Base-by-base conservation (phyloP, 495 filamentous ascomycete species). In the Aspergillus sclerotioniger region DNA sequence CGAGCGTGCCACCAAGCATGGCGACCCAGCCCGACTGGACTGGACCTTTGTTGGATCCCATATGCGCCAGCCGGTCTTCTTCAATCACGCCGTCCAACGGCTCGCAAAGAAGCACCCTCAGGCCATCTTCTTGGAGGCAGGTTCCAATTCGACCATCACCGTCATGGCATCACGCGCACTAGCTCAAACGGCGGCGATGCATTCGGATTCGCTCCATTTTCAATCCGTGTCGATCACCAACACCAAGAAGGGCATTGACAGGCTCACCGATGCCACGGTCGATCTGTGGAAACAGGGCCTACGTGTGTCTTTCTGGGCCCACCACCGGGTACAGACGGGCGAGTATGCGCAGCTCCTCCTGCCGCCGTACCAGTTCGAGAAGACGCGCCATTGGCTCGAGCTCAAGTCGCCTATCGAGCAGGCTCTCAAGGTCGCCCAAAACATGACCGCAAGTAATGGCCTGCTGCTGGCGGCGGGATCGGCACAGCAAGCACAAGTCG, bases 351-450 rank as follows among this genome's bases (percentile, higher is more conserved):
- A 25, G 6, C 12, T 82, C 10, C 47, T 63, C 2, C 68, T 83
- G 2, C 82, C 82, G 5, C 74, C 81, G 0, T 84, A 83, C 49
- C 75, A 81, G 55, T 85, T 85, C 46, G 75, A 80, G 16, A 71
- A 73, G 57, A 51, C 71, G 0, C 31, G 56, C 1, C 75, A 80
- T 48, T 80, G 75, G 75, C 44, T 76, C 8, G 66, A 72, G 9
- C 51, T 56, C 20, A 57, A 57, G 9, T 16, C 33, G 17, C 29
- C 16, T 8, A 46, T 51, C 25, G 25, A 25, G 25, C 32, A 6
- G 17, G 15, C 56, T 28, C 28, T 45, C 13, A 8, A 7, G n/a
- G 33, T 17, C 32, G 16, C 28, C 29, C 6, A n/a, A 50, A 0
- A 16, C 31, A 6, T 10, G 8, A 2, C 41, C 53, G 7, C 9